phyloP scores from a whole-genome alignment of 495 filamentous ascomycete genomes.

The Amphirosellinia nigrospora region DNA sequence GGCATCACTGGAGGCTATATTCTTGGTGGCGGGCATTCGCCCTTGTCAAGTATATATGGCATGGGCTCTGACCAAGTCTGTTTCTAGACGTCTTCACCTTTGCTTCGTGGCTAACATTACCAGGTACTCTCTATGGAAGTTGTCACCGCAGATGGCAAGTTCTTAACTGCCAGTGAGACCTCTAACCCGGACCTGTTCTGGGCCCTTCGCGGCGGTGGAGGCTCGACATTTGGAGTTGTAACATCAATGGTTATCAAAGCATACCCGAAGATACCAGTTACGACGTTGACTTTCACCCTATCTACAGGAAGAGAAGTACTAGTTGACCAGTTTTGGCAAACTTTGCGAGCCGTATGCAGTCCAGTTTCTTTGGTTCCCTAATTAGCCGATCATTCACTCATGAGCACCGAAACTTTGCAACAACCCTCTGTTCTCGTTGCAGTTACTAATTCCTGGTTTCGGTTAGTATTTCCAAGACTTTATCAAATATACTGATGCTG shows the following conservation, averaged over 20 bases:
- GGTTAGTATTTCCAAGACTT: slow-evolving; percentile 51
- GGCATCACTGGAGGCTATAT: slow-evolving; percentile 60
- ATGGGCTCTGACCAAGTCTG: slow-evolving; percentile 58
- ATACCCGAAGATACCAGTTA: slow-evolving; percentile 47
- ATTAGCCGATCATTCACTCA: background rate
- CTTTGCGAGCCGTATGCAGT: slow-evolving; percentile 42
- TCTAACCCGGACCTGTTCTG: slow-evolving; percentile 67
- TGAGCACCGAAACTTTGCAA: background rate
- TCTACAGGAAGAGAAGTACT: slow-evolving; percentile 40
- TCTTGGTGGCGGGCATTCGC: slow-evolving; percentile 60
- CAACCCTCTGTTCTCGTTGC: background rate
- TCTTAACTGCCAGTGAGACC: slow-evolving; percentile 58
- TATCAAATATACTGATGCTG: slow-evolving; percentile 53
- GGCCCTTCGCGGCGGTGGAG: slow-evolving; percentile 68
- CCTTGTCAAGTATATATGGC: slow-evolving; percentile 51
- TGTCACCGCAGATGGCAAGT: slow-evolving; percentile 63
- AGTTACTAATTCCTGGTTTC: background rate
- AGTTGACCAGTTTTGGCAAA: slow-evolving; percentile 57
- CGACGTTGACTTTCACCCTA: slow-evolving; percentile 45
- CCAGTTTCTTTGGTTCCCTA: background rate
- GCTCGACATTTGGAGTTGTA: slow-evolving; percentile 65
- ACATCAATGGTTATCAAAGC: slow-evolving; percentile 57
- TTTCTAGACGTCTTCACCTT: slow-evolving; percentile 13
- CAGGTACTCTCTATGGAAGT: slow-evolving; percentile 59
- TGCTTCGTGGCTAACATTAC: background rate